Evolutionary conservation across 352 stramenopile genomes (phyloP).

Genomic region (Thalassiosira oceanica): DNA sequence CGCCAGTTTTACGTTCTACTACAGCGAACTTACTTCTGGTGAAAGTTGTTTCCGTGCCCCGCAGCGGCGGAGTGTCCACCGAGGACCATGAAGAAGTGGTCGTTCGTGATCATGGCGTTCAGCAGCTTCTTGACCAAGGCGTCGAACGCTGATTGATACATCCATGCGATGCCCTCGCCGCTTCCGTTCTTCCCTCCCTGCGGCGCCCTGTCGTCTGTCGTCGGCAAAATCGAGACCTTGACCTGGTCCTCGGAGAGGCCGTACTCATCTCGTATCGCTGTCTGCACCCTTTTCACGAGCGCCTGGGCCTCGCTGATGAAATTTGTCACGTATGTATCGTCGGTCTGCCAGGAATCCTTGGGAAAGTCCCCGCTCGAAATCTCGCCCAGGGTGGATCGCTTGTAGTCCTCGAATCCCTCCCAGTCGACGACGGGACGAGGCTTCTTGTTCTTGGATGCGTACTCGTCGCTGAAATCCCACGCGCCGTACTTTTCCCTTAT

Average conservation of each 20-base stretch:
- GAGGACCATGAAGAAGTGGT: conserved; percentile 55
- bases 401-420: conserved; percentile 1
- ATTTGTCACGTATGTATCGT: conserved; percentile 45
- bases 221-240: not conserved
- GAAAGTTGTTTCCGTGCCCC: conserved; percentile 38
- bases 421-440: conserved; percentile 37
- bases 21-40: too few relatives aligned
- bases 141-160: conserved; percentile 35
- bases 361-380: conserved; percentile 47
- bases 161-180: conserved; percentile 17
- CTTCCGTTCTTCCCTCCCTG: not conserved
- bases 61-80: conserved; percentile 38
- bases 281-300: conserved; percentile 46
- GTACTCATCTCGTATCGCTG: conserved; percentile 62
- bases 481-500: conserved; percentile 31
- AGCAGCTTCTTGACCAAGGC: conserved; percentile 55
- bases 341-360: conserved; percentile 49
- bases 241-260: conserved; percentile 12
- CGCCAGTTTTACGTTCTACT: too few relatives aligned
- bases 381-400: conserved; percentile 18
- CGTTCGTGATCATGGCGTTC: conserved; percentile 66
- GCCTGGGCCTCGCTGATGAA: conserved; percentile 46
- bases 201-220: not conserved
- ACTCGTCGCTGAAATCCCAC: conserved; percentile 51
- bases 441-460: conserved; percentile 17